Evolutionary conservation across 2,329 filamentous ascomycete species (phyloP).

Genomic region (Sporothrix pallida): DNA sequence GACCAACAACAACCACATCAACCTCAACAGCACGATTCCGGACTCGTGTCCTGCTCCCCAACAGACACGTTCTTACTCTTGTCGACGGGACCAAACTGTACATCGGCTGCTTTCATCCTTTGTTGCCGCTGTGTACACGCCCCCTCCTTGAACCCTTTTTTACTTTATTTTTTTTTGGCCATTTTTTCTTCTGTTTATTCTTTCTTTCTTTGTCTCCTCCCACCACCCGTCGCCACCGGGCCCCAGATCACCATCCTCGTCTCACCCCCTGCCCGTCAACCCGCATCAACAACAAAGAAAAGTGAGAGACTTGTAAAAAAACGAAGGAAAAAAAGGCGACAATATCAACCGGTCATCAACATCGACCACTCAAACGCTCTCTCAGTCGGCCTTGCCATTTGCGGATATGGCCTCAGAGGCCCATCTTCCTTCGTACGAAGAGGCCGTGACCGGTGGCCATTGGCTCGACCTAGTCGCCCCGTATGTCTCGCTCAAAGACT

Average conservation of each 20-base stretch:
- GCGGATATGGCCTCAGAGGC: slow-evolving; percentile 37
- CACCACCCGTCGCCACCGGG: slow-evolving; percentile 2
- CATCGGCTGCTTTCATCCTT: no score
- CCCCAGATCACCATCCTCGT: slow-evolving; percentile 4
- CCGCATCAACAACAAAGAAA: not conserved
- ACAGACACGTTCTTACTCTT: slow-evolving; percentile 1
- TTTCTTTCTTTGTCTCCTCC: slow-evolving; percentile 2
- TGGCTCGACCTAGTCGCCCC: slow-evolving; percentile 58
- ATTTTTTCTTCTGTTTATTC: slow-evolving; percentile 1
- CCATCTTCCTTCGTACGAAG: slow-evolving; percentile 59
- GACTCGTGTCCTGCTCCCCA: slow-evolving; percentile 1
- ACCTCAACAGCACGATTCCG: not conserved
- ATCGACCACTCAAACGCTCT: not conserved
- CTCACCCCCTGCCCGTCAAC: not conserved
- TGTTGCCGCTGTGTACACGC: no score
- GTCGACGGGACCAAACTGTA: no score
- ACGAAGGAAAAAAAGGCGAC: not conserved
- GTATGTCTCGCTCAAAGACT: slow-evolving; percentile 51
- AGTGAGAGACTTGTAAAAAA: no score
- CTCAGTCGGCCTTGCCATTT: not conserved
- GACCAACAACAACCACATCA: not conserved
- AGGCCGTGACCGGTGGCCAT: slow-evolving; percentile 54
- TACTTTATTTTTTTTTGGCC: not conserved
- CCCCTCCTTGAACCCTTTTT: not conserved
- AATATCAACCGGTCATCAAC: not conserved